These are phyloP conservation scores for Penicillium thymicola DNA, from an alignment of 2,329 filamentous ascomycete genomes.

Conservation along the genomic window DNA sequence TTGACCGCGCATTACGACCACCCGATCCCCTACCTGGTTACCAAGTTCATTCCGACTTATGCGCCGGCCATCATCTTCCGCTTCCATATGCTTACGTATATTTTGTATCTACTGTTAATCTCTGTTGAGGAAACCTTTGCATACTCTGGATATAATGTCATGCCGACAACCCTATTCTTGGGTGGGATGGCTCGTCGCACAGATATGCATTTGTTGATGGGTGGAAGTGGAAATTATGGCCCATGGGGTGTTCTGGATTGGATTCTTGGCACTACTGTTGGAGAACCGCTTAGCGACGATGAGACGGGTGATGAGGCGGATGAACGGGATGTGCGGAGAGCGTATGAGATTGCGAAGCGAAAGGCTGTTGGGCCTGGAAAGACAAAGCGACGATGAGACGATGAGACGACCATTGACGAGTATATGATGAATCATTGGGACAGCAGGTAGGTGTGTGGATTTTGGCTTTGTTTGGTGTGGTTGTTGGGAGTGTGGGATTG, in stretches of 20 bases:
- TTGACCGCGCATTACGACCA: conserved; percentile 61
- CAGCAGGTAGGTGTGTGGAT: background rate
- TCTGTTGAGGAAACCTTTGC: conserved; percentile 61
- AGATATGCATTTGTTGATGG: conserved; percentile 53
- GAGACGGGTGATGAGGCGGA: conserved; percentile 44
- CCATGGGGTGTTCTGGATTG: conserved; percentile 48
- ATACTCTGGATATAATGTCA: conserved; percentile 57
- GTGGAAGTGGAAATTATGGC: conserved; percentile 47
- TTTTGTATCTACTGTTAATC: conserved; percentile 52
- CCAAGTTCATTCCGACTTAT: conserved; percentile 56
- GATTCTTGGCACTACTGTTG: conserved; percentile 40
- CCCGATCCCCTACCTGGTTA: conserved; percentile 53
- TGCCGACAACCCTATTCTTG: conserved; percentile 58
- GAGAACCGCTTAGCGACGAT: conserved; percentile 47
- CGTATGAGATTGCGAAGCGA: conserved; percentile 31
- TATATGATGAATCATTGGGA: background rate
- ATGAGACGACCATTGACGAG: background rate
- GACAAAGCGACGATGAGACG: conserved; percentile 5
- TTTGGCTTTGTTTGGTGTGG: background rate
- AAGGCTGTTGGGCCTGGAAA: conserved; percentile 22
- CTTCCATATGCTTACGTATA: conserved; percentile 60
- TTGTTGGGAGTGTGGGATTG: background rate
- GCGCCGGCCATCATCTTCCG: conserved; percentile 55
- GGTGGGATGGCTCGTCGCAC: conserved; percentile 56
- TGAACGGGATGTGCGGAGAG: conserved; percentile 29